Percentiles rank a stretch among this genome's conserved stretches.
These are phyloP conservation scores for Calocybe gangraenosa DNA, from an alignment of 768 basidiomycete species.

Conservation along the genomic window DNA sequence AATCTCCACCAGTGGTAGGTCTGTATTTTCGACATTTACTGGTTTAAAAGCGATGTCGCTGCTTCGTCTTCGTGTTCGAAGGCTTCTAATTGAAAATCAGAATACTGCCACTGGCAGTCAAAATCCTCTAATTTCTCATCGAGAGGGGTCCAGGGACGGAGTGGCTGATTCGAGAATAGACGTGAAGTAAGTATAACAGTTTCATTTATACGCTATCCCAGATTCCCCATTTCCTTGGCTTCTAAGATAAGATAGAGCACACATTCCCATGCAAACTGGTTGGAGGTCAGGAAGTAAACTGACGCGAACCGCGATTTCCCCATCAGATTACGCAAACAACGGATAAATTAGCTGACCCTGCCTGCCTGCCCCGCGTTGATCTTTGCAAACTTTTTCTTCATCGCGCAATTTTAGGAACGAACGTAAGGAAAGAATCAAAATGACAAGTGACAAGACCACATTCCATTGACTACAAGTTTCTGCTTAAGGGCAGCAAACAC, in stretches of 20 bases:
- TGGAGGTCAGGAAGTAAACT: not conserved
- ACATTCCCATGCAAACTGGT: not conserved
- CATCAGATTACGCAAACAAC: not conserved
- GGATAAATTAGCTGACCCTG: not conserved
- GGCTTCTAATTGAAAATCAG: not conserved
- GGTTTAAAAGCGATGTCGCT: too few relatives aligned
- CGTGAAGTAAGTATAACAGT: too few relatives aligned
- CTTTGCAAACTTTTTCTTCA: too few relatives aligned
- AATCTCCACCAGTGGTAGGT: too few relatives aligned
- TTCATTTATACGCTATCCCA: too few relatives aligned
- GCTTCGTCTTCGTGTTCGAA: too few relatives aligned
- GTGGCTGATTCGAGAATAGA: too few relatives aligned
- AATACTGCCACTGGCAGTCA: not conserved
- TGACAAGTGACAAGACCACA: conserved; percentile 2
- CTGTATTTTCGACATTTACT: too few relatives aligned
- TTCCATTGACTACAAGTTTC: not conserved
- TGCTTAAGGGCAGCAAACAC: not conserved
- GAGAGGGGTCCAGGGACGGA: too few relatives aligned
- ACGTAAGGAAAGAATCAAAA: not conserved
- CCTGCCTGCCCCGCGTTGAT: conserved; percentile 8
- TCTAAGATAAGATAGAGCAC: too few relatives aligned
- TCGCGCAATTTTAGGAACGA: not conserved
- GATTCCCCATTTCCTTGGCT: too few relatives aligned
- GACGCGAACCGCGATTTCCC: not conserved
- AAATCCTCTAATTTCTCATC: too few relatives aligned